phyloP scores from a whole-genome alignment of 305 asterid species.

The Fraxinus nigra region DNA sequence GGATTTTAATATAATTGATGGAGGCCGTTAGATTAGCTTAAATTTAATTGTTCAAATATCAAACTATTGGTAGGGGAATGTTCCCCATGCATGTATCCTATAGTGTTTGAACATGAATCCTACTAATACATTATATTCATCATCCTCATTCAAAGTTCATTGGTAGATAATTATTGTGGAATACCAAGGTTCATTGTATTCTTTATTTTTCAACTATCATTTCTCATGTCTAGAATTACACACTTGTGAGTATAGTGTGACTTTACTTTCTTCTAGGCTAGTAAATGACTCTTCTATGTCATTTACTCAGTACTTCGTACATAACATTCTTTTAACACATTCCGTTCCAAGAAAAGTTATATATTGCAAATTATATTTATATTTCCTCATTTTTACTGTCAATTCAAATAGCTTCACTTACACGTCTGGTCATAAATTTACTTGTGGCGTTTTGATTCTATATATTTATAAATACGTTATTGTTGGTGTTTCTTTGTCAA shows the following conservation, averaged over 20 bases:
- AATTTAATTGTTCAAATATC: no score
- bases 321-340: not conserved
- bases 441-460: not conserved
- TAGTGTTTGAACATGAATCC: not conserved
- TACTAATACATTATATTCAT: not conserved
- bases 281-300: not conserved
- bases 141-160: not conserved
- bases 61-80: not conserved
- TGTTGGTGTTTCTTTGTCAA: not conserved
- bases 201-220: not conserved
- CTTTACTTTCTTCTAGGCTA: not conserved
- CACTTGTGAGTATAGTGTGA: not conserved
- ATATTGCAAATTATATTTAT: not conserved
- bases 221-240: not conserved
- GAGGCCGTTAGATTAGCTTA: not conserved
- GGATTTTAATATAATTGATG: not conserved
- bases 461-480: conserved; percentile 7
- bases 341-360: not conserved
- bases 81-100: not conserved
- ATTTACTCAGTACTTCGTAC: not conserved
- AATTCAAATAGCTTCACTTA: not conserved
- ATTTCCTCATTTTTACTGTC: not conserved
- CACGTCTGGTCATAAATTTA: not conserved
- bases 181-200: not conserved
- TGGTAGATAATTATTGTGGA: not conserved